Base-by-base conservation (phyloP, 495 filamentous ascomycete genomes). In the Cercophora sp. region DNA sequence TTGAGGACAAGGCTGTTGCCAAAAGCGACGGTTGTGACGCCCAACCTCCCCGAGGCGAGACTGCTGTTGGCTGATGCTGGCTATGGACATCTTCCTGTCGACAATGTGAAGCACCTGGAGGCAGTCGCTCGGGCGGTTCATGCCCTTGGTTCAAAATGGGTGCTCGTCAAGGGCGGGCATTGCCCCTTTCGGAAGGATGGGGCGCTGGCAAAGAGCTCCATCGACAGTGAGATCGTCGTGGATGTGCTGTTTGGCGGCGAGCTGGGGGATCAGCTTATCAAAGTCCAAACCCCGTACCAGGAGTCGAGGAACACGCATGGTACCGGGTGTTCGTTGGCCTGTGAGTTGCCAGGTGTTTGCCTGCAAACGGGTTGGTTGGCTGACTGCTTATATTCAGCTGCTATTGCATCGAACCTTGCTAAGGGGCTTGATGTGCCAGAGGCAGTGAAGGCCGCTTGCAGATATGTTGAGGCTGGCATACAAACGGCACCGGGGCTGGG, bases 281-380 rank as follows among this genome's bases (percentile, higher is more conserved):
- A 82, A 22, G 77, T 93, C 35, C 81, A 91, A 66, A 86, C 77
- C 8, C 75, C 74, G 2, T 96, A 84, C 61, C 69, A 86, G 19
- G 64, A 77, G 2, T 86, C 85, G 4, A 85, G 76, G 54, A 91
- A 93, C 56, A 98, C 93, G 2, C 93, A 98, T 68, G 93, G 93
- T 2, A 98, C 93, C 5, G 93, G 93, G 16, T 98, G 93, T 61
- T 93, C 90, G 11, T 80, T 98, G 48, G 93, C 93, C 46, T 96
- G 86, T 85, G 64, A 70, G 81, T 69, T 29, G n/a, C 10, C 22
- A 18, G 24, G 10, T 34, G 19, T 2, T 26, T n/a, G 23, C 19
- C 18, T 1, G 8, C 15, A 2, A 4, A n/a, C 18, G 22, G 1
- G 23, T n/a, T 8, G 23, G 5, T 1, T 37, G 36, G 13, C 27